Evolutionary conservation across 352 stramenopile species (phyloP).

Genomic region (Globisporangium splendens): DNA sequence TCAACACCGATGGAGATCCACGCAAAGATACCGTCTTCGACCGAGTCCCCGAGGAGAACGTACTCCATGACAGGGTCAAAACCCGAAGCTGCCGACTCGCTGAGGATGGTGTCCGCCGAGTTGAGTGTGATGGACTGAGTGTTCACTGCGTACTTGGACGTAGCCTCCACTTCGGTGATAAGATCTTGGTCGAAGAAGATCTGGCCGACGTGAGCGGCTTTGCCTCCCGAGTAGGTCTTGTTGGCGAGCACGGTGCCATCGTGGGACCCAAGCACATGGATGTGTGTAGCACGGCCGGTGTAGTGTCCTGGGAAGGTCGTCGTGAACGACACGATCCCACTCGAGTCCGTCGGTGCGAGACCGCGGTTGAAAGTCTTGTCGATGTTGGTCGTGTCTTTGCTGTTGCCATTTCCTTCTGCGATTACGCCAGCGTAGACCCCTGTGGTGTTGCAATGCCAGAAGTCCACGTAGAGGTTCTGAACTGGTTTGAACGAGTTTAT

Average conservation of each 20-base stretch:
- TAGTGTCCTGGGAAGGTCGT: not conserved
- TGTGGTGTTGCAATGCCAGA: slow-evolving; percentile 14
- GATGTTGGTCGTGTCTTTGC: not conserved
- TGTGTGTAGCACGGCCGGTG: not conserved
- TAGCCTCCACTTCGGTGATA: too few relatives aligned
- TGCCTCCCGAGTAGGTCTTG: too few relatives aligned
- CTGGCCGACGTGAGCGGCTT: not conserved
- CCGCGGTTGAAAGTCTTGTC: slow-evolving; percentile 12
- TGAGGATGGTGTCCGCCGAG: too few relatives aligned
- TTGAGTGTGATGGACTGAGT: too few relatives aligned
- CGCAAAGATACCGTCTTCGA: too few relatives aligned
- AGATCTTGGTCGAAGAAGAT: not conserved
- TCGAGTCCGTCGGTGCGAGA: not conserved
- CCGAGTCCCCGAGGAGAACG: too few relatives aligned
- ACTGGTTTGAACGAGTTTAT: slow-evolving; percentile 9
- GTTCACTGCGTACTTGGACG: too few relatives aligned
- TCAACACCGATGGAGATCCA: too few relatives aligned
- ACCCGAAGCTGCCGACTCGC: too few relatives aligned
- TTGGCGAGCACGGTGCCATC: too few relatives aligned
- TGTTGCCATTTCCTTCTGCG: slow-evolving; percentile 6
- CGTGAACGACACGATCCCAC: too few relatives aligned
- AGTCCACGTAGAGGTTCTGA: slow-evolving; percentile 8
- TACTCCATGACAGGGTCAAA: not conserved
- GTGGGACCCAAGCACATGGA: too few relatives aligned
- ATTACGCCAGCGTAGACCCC: slow-evolving; percentile 10